Percentiles rank a stretch among this genome's conserved stretches.
phyloP scores from a whole-genome alignment of 371 early-diverging fungal species.

The Saksenaea vasiformis region DNA sequence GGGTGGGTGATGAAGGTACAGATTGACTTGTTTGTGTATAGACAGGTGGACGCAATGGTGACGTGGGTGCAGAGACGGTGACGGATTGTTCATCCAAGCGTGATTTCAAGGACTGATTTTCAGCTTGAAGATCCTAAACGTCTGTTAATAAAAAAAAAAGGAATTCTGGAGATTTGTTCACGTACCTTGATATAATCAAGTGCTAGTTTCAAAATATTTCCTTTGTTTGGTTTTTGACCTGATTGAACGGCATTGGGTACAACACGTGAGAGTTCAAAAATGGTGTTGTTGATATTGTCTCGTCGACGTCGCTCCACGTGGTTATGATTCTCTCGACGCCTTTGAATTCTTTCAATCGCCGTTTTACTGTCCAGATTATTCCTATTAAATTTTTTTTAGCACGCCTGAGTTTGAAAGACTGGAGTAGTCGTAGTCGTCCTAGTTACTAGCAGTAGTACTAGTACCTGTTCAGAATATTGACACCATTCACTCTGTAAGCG shows the following conservation, averaged over 20 bases:
- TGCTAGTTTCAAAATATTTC: slow-evolving; percentile 59
- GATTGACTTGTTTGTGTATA: not conserved
- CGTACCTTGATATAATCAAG: slow-evolving; percentile 53
- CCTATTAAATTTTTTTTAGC: slow-evolving; percentile 25
- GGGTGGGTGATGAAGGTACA: not conserved
- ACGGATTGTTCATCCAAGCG: not conserved
- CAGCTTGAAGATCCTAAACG: not conserved
- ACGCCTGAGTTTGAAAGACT: slow-evolving; percentile 8
- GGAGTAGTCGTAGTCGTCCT: too few species aligned
- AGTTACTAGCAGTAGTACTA: too few species aligned
- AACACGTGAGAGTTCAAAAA: slow-evolving; percentile 55
- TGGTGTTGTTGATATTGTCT: slow-evolving; percentile 74
- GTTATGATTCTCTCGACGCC: slow-evolving; percentile 79
- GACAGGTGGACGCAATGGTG: not conserved
- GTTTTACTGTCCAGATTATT: slow-evolving; percentile 74
- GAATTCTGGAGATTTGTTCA: not conserved
- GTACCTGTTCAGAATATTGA: slow-evolving; percentile 72
- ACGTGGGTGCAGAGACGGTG: not conserved
- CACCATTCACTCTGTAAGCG: slow-evolving; percentile 62
- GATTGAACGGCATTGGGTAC: slow-evolving; percentile 57
- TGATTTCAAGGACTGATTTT: not conserved
- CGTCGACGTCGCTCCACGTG: slow-evolving; percentile 76
- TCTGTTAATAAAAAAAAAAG: too few species aligned
- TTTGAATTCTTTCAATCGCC: slow-evolving; percentile 71
- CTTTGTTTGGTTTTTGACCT: slow-evolving; percentile 64